Conservation (phyloP, 2,329 filamentous ascomycete genomes). For the Dichotomopilus funicola region DNA sequence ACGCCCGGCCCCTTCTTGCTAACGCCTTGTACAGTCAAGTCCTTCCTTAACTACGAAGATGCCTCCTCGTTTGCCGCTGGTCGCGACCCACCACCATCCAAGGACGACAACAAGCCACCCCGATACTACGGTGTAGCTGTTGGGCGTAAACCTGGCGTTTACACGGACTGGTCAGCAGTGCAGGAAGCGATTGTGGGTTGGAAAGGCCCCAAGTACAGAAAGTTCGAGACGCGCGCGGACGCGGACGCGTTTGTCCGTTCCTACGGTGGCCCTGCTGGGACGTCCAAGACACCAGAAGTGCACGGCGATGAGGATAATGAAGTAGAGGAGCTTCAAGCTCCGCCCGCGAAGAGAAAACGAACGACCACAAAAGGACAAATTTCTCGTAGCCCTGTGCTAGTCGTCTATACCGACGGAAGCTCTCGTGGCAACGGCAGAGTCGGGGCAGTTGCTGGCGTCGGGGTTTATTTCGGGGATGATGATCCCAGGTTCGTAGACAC, state of each 20-base stretch:
- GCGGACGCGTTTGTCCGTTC: constrained; percentile 68
- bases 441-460: constrained; percentile 53
- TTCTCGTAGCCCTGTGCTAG: constrained; percentile 24
- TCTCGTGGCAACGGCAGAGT: constrained; percentile 50
- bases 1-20: not conserved
- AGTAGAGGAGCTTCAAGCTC: constrained; percentile 31
- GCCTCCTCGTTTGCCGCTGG: constrained; percentile 73
- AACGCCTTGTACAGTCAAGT: constrained; percentile 59
- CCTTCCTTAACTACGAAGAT: constrained; percentile 65
- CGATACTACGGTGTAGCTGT: constrained; percentile 57
- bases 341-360: constrained; percentile 31
- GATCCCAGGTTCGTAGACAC: constrained; percentile 44
- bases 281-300: constrained; percentile 36
- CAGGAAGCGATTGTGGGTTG: constrained; percentile 67
- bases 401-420: constrained; percentile 60
- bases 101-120: constrained; percentile 35
- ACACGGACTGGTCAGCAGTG: constrained; percentile 61
- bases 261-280: constrained; percentile 39
- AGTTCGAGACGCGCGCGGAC: constrained; percentile 60
- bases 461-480: constrained; percentile 54
- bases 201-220: constrained; percentile 63
- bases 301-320: constrained; percentile 21
- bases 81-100: constrained; percentile 37
- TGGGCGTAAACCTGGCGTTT: constrained; percentile 53
- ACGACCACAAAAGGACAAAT: constrained; percentile 19